phyloP scores from a whole-genome alignment of 106 monocot species.

The Dendrobium catenatum region DNA sequence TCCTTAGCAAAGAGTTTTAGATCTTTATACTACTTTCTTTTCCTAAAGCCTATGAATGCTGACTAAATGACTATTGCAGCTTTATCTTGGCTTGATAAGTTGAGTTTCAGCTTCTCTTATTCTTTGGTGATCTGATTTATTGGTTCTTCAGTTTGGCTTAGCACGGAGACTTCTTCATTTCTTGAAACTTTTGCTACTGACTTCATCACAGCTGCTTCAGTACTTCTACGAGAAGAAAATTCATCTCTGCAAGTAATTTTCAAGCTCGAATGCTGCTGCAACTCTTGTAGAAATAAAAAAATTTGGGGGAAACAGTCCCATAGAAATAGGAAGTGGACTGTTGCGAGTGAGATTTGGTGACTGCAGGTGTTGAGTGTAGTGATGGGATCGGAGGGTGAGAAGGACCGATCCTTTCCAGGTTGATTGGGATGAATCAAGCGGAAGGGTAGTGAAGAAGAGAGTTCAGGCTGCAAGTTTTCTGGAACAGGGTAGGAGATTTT shows the following conservation, averaged over 20 bases:
- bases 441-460: too few relatives aligned
- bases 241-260: conserved; percentile 22
- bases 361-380: too few relatives aligned
- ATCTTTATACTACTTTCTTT: conserved; percentile 19
- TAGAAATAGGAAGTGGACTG: too few relatives aligned
- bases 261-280: too few relatives aligned
- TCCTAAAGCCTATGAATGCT: conserved; percentile 52
- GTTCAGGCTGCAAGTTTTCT: too few relatives aligned
- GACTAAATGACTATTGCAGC: conserved; percentile 63
- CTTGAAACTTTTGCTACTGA: conserved; percentile 16
- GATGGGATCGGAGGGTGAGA: too few relatives aligned
- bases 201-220: conserved; percentile 20
- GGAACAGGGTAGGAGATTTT: too few relatives aligned
- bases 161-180: conserved; percentile 12
- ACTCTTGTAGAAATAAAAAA: too few relatives aligned
- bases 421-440: too few relatives aligned
- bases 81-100: conserved; percentile 16
- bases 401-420: too few relatives aligned
- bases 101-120: conserved; percentile 4
- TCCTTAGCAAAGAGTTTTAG: conserved; percentile 9
- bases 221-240: conserved; percentile 20
- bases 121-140: conserved; percentile 9
- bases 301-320: too few relatives aligned
- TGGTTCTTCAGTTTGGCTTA: background rate
- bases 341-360: too few relatives aligned